These are phyloP conservation scores for Cercophora newfieldiana DNA, from an alignment of 495 filamentous ascomycete species.

Conservation along the genomic window DNA sequence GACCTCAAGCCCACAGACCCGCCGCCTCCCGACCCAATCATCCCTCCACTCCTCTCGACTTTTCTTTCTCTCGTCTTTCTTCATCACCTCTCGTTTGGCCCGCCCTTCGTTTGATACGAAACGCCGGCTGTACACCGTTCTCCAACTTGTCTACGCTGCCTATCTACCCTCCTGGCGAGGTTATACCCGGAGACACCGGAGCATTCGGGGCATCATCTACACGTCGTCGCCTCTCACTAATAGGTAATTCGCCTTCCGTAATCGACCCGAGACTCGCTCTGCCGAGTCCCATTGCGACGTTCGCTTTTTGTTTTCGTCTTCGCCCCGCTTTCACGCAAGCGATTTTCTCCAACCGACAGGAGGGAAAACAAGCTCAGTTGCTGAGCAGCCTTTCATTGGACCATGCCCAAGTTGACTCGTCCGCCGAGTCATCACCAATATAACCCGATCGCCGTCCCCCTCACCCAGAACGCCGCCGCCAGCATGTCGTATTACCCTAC, in stretches of 20 bases:
- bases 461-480: slow-evolving; percentile 17
- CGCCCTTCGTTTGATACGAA: slow-evolving; percentile 52
- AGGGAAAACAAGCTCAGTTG: slow-evolving; percentile 12
- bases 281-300: slow-evolving; percentile 11
- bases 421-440: slow-evolving; percentile 37
- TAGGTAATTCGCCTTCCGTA: slow-evolving; percentile 28
- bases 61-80: slow-evolving; percentile 28
- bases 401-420: slow-evolving; percentile 36
- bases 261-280: slow-evolving; percentile 18
- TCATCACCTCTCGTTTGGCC: slow-evolving; percentile 31
- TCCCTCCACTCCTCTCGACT: slow-evolving; percentile 35
- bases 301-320: slow-evolving; percentile 7
- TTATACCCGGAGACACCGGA: slow-evolving; percentile 12
- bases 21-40: slow-evolving; percentile 29
- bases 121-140: slow-evolving; percentile 17
- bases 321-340: neutral
- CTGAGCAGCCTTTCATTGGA: slow-evolving; percentile 17
- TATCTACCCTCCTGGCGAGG: slow-evolving; percentile 21
- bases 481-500: slow-evolving; percentile 36
- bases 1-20: slow-evolving; percentile 33
- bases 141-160: neutral
- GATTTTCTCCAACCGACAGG: neutral
- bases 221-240: slow-evolving; percentile 20
- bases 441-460: slow-evolving; percentile 26
- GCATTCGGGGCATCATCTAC: neutral